These are phyloP conservation scores for Halocafeteria seosinensis DNA, from an alignment of 108 stramenopile genomes.

Conservation along the genomic window DNA sequence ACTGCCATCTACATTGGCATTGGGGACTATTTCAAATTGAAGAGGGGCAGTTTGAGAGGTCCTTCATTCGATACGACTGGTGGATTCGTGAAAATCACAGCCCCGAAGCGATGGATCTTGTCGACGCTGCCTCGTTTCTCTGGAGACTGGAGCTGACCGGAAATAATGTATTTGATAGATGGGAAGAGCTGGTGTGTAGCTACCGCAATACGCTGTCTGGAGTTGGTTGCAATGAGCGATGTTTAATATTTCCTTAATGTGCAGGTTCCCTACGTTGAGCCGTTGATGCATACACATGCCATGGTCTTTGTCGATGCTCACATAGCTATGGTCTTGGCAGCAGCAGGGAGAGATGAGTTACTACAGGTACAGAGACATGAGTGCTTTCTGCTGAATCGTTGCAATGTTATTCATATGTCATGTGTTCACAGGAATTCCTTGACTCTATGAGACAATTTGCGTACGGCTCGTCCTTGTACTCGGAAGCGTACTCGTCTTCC, in stretches of 20 bases:
- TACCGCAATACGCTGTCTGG: too few species aligned
- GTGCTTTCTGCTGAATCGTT: too few species aligned
- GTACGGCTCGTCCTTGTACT: background rate
- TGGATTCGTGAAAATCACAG: background rate
- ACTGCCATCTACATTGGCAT: conserved; percentile 1
- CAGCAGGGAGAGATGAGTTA: background rate
- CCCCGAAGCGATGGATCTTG: background rate
- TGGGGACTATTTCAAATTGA: background rate
- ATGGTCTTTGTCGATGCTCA: background rate
- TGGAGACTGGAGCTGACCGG: background rate
- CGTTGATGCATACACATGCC: background rate
- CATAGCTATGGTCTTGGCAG: background rate
- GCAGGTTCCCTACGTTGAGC: background rate
- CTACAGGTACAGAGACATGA: background rate
- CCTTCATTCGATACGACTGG: background rate
- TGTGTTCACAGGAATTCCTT: too few species aligned
- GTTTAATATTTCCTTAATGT: too few species aligned
- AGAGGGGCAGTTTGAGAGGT: background rate
- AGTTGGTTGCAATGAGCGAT: too few species aligned
- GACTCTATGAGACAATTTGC: background rate
- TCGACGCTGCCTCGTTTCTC: background rate
- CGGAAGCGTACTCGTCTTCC: background rate
- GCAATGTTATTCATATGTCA: too few species aligned
- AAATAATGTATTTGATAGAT: background rate
- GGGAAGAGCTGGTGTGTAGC: background rate